Base-by-base conservation (phyloP, 371 early-diverging fungal genomes). In the Syncephalis fuscata region DNA sequence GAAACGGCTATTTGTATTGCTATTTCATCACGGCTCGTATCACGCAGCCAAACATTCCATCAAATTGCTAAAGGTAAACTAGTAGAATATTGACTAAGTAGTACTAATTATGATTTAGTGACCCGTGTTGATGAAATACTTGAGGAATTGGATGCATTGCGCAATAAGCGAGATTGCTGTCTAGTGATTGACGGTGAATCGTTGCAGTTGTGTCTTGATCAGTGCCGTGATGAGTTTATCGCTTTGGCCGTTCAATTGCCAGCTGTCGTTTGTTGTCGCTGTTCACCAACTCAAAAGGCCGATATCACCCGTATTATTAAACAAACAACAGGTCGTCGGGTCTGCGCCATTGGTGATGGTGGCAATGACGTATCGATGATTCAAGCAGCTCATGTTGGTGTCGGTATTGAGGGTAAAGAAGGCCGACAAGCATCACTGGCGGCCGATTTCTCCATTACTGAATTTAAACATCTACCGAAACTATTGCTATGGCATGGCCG, bases 301-400 rank as follows among this genome's bases (percentile, higher is more conserved):
- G 86, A 86, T 23, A 81, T 99, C 22, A 92, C 98, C 20, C 74
- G 78, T 15, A 55, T 91, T 41, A 81, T 99, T 44, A 84, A 83
- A 59, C 61, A 74, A 7, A 68, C 70, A 50, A 85, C 88, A 0
- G 67, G 76, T 20, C 82, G 83, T 49, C 68, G 84, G 2, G 83
- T 92, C 3, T 80, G 84, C 47, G 89, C 89, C 41, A 94, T 99
- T 47, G 99, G 99, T 37, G 99, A 99, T 65, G 99, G 99, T 44
- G 98, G 97, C 44, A 99, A 99, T 62, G 99, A 99, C 62, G 97
- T 99, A 17, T 82, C 86, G 25, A 99, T 99, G 99, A 98, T 99
- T 52, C 92, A 91, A 58, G 91, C 89, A 2, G 97, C 98, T 0
- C 81, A 96, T 65, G 86, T 98, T n/a, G 99, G 80, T 49, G 79